Conservation (phyloP, 1,139 yeast species). For the Sugiyamaella paludigena region DNA sequence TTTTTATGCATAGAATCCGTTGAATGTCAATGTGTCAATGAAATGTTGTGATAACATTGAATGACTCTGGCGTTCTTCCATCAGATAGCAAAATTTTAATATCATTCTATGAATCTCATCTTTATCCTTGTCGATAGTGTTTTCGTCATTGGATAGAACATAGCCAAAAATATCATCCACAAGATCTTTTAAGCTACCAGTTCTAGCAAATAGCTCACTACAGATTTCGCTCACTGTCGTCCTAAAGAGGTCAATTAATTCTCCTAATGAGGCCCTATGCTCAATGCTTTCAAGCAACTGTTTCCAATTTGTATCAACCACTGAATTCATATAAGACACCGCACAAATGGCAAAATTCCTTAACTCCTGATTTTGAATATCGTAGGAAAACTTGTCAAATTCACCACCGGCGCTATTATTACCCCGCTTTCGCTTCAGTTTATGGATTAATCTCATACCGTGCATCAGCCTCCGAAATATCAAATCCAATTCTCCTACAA, state of each 20-base stretch:
- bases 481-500: constrained; percentile 12
- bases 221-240: constrained; percentile 1
- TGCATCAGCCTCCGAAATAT: constrained; percentile 21
- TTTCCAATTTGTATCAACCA: constrained; percentile 2
- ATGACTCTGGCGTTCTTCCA: neutral
- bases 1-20: constrained; percentile 1
- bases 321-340: constrained; percentile 3
- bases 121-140: neutral
- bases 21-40: constrained; percentile 1
- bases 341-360: constrained; percentile 19
- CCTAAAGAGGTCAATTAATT: neutral
- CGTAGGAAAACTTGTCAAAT: neutral
- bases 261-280: constrained; percentile 5
- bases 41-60: neutral
- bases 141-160: neutral
- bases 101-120: neutral
- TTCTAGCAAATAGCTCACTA: neutral
- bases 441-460: constrained; percentile 17
- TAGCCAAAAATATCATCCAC: neutral
- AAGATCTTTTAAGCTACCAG: neutral
- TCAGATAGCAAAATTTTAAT: neutral
- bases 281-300: constrained; percentile 8
- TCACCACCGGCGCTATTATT: neutral
- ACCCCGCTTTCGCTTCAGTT: constrained; percentile 14
- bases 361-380: constrained; percentile 8